Evolutionary conservation across 441 rosid genomes (phyloP), one percentile per base, ranked within the genome.

Genomic region (Mallotus repandus): DNA sequence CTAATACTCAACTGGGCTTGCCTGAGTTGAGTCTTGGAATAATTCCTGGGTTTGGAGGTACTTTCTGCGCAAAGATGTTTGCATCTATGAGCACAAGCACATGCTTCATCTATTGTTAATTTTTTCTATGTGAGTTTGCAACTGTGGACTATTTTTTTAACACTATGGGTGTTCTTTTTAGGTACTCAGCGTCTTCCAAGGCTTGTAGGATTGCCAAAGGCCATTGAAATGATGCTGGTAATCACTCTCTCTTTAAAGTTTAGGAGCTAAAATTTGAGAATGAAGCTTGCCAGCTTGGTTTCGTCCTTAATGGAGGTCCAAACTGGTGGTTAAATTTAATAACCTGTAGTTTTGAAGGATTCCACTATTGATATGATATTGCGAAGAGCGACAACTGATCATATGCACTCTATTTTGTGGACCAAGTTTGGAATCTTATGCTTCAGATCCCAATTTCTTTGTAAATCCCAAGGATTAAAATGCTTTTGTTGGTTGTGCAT

Each of bases 171-270:
- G 58, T 79, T 77, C 61, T 73, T 69, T 73, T 77, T 80, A 95
- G 99, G 99, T 45, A 95, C 99, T 45, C 99, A 95, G 63, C 97
- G 97, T 69, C 98, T 95, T 74, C 99, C 99, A 65, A 93, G 99
- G 84, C 92, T 95, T 52, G 68, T 91, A 67, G 99, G 98, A 59
- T 88, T 95, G 71, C 56, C 97, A 68, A 95, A 93, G 84, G 94
- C 91, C 57, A 82, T 92, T 79, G 91, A 93, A 64, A 91, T 95
- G 85, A 88, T 95, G 86, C 87, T 90, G 92, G 99, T 95, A 88
- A n/a, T 70, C 54, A 74, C 76, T 54, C 52, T 8, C 9, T 29
- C 56, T 25, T 60, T 63, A 66, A 57, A 25, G n/a, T 10, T 63
- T n/a, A 22, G 3, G 4, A 7, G 9, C 0, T 7, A 18, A 43